These are phyloP conservation scores for Pythium guiyangense DNA, from an alignment of 352 stramenopile genomes.

Conservation along the genomic window DNA sequence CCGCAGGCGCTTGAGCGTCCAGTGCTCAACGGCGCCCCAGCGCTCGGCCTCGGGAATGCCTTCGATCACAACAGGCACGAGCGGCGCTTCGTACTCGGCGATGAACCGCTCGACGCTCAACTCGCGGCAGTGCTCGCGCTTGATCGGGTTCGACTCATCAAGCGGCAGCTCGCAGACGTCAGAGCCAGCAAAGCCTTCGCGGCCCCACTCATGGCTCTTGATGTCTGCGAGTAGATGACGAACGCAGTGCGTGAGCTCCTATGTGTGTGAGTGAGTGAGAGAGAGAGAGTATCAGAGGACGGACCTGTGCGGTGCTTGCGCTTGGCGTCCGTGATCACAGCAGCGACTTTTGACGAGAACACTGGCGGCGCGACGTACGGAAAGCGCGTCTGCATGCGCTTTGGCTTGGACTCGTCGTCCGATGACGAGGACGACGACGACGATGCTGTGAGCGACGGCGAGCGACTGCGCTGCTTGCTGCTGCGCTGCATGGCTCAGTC, in stretches of 20 bases:
- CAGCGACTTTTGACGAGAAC: slow-evolving; percentile 43
- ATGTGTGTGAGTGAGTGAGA: too few relatives aligned
- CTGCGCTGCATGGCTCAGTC: slow-evolving; percentile 21
- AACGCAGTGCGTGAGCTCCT: too few relatives aligned
- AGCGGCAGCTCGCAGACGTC: slow-evolving; percentile 74
- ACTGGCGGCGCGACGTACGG: slow-evolving; percentile 37
- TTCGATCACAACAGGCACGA: slow-evolving; percentile 76
- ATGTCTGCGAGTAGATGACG: slow-evolving; percentile 45
- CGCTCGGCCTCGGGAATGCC: slow-evolving; percentile 74
- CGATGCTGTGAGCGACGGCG: slow-evolving; percentile 42
- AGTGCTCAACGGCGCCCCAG: slow-evolving; percentile 68
- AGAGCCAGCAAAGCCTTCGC: slow-evolving; percentile 78
- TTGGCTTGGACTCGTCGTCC: slow-evolving; percentile 16
- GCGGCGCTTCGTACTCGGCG: slow-evolving; percentile 74
- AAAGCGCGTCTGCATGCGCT: slow-evolving; percentile 28
- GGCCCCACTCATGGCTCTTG: slow-evolving; percentile 55
- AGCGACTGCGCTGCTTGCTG: slow-evolving; percentile 27
- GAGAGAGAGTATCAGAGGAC: neutral
- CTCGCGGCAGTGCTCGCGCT: slow-evolving; percentile 69
- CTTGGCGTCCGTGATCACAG: slow-evolving; percentile 53
- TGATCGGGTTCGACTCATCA: slow-evolving; percentile 59
- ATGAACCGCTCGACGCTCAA: slow-evolving; percentile 81
- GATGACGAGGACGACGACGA: slow-evolving; percentile 34
- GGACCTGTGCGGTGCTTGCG: slow-evolving; percentile 70
- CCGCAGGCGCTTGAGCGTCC: slow-evolving; percentile 68